A percentile compares a stretch with the other conserved stretches of the same genome.
Evolutionary conservation across 2,329 filamentous ascomycete genomes (phyloP).

Genomic region (Simplicillium sp.): DNA sequence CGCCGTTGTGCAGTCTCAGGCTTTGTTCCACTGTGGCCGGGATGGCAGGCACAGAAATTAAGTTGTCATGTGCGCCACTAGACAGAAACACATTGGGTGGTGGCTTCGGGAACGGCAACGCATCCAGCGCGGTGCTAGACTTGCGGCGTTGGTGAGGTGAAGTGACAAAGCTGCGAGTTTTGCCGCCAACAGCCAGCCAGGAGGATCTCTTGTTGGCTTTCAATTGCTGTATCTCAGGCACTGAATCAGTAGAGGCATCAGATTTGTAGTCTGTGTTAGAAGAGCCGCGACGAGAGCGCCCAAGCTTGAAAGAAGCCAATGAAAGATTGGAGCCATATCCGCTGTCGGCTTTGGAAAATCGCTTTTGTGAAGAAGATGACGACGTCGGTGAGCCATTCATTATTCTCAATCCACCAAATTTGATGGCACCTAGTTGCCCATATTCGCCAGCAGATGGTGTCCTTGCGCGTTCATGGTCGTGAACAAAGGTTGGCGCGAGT

Average conservation of each 20-base stretch:
- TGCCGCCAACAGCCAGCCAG: background rate
- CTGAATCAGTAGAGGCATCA: too few relatives aligned
- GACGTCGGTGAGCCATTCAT: constrained; percentile 41
- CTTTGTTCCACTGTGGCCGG: constrained; percentile 24
- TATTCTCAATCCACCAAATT: constrained; percentile 52
- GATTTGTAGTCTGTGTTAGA: constrained; percentile 11
- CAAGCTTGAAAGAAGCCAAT: constrained; percentile 20
- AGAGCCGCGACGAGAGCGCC: constrained; percentile 33
- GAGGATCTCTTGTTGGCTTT: too few relatives aligned
- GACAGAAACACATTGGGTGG: constrained; percentile 15
- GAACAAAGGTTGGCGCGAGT: too few relatives aligned
- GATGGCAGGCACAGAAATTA: constrained; percentile 21
- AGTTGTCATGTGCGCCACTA: constrained; percentile 16
- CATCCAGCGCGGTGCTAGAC: constrained; percentile 23
- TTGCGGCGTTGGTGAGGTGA: constrained; percentile 14
- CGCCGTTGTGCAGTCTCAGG: constrained; percentile 21
- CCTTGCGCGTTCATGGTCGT: constrained; percentile 6
- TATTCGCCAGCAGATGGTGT: constrained; percentile 49
- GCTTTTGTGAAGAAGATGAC: too few relatives aligned
- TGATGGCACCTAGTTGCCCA: constrained; percentile 50
- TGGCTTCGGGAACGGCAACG: too few relatives aligned
- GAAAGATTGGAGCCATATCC: constrained; percentile 37
- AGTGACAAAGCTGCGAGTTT: constrained; percentile 1
- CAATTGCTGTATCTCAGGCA: too few relatives aligned
- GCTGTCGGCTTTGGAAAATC: constrained; percentile 30